phyloP scores from a whole-genome alignment of 768 basidiomycete species.

The Cystofilobasidium macerans region DNA sequence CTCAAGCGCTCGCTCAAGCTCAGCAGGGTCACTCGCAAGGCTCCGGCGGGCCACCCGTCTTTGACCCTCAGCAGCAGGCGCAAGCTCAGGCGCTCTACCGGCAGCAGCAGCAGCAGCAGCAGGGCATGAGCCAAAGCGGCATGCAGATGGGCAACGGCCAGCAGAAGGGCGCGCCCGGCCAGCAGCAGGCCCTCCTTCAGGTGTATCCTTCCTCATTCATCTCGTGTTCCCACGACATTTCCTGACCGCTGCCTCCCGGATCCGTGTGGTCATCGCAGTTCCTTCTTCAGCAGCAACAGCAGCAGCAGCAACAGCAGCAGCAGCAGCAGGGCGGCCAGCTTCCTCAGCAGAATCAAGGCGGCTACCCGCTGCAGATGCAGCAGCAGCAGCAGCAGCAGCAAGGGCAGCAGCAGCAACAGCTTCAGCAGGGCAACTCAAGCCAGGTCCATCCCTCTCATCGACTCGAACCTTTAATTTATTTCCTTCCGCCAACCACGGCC shows the following conservation, averaged over 20 bases:
- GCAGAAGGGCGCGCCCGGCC: conserved; percentile 11
- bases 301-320: conserved; percentile 14
- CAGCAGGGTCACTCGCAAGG: background rate
- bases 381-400: conserved; percentile 15
- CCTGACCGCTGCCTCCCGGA: too few relatives aligned
- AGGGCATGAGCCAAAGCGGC: background rate
- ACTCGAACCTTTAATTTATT: too few relatives aligned
- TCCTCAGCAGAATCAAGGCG: conserved; percentile 4
- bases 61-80: conserved; percentile 2
- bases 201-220: background rate
- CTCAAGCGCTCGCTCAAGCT: background rate
- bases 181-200: conserved; percentile 4
- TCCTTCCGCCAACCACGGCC: too few relatives aligned
- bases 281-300: conserved; percentile 9
- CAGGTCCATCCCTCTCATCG: background rate
- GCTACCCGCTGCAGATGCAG: conserved; percentile 22
- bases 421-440: conserved; percentile 2
- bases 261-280: background rate
- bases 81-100: conserved; percentile 11
- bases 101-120: conserved; percentile 7
- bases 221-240: background rate
- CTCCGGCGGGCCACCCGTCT: background rate
- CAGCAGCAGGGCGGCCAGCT: background rate
- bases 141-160: conserved; percentile 1
- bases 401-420: conserved; percentile 21